Conservation (phyloP, 192 early-diverging fungal species). For the Coemansia sp. region DNA sequence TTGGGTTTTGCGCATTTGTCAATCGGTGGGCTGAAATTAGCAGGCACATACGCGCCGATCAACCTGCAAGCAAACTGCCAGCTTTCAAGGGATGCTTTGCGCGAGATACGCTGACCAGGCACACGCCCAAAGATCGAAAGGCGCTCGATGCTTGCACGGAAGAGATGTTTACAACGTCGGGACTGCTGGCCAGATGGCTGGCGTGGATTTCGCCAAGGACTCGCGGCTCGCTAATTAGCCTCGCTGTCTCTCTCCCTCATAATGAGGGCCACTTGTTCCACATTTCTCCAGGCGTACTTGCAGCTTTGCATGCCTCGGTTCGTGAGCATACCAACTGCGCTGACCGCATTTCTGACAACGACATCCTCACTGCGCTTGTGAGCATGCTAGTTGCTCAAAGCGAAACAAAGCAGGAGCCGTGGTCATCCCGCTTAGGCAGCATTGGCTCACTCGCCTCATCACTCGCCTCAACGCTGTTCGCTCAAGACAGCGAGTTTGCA, state of each 20-base stretch:
- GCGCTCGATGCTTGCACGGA: too few species aligned
- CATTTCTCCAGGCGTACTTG: not conserved
- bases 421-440: not conserved
- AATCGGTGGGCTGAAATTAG: too few species aligned
- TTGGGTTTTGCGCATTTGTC: constrained; percentile 12
- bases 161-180: too few species aligned
- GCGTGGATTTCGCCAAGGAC: too few species aligned
- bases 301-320: not conserved
- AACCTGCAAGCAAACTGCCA: not conserved
- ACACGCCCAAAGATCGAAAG: too few species aligned
- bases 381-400: constrained; percentile 13
- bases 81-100: too few species aligned
- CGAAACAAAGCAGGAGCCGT: not conserved
- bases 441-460: not conserved
- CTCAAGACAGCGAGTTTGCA: not conserved
- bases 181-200: too few species aligned
- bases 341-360: constrained; percentile 14
- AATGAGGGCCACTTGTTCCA: constrained; percentile 10
- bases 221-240: not conserved
- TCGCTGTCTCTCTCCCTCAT: not conserved
- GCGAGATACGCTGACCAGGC: too few species aligned
- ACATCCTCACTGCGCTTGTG: constrained; percentile 6
- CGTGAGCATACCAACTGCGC: not conserved
- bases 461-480: not conserved
- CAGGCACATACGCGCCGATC: not conserved